Percentiles rank a stretch among this genome's conserved stretches.
Evolutionary conservation across 2,329 filamentous ascomycete genomes (phyloP).

Genomic region (Exutisphaerella laricina): DNA sequence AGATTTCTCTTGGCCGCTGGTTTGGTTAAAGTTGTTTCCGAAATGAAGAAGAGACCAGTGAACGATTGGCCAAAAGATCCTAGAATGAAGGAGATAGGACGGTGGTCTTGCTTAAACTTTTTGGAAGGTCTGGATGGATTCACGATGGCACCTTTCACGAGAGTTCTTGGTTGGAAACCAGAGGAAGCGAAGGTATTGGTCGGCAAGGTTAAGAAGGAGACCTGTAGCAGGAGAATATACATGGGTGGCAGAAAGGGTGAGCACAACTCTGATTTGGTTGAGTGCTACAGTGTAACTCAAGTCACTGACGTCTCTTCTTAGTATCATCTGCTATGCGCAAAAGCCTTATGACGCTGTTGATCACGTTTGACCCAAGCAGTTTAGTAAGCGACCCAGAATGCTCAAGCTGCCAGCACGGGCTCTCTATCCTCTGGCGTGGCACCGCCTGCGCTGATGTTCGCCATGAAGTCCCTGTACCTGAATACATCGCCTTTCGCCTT

Average conservation of each 20-base stretch:
- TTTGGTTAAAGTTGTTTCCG: conserved; percentile 20
- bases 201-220: conserved; percentile 38
- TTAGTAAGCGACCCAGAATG: too few relatives aligned
- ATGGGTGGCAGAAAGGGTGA: conserved; percentile 17
- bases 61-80: conserved; percentile 25
- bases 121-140: conserved; percentile 41
- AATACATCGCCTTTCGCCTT: conserved; percentile 75
- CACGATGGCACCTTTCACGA: conserved; percentile 38
- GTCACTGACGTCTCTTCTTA: too few relatives aligned
- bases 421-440: conserved; percentile 12
- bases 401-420: conserved; percentile 12
- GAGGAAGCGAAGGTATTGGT: conserved; percentile 43
- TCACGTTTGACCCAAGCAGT: too few relatives aligned
- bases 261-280: neutral
- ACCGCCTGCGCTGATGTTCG: conserved; percentile 38
- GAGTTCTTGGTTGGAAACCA: conserved; percentile 39
- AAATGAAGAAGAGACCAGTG: conserved; percentile 19
- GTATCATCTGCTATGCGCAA: conserved; percentile 10
- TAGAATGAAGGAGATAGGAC: conserved; percentile 22
- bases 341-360: conserved; percentile 4
- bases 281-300: neutral
- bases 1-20: conserved; percentile 17
- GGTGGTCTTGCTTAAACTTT: conserved; percentile 16
- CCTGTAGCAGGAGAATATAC: conserved; percentile 19
- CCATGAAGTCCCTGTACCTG: conserved; percentile 87